These are phyloP conservation scores for Phylloporus sp. DNA, from an alignment of 1,284 basidiomycete species.

Conservation along the genomic window DNA sequence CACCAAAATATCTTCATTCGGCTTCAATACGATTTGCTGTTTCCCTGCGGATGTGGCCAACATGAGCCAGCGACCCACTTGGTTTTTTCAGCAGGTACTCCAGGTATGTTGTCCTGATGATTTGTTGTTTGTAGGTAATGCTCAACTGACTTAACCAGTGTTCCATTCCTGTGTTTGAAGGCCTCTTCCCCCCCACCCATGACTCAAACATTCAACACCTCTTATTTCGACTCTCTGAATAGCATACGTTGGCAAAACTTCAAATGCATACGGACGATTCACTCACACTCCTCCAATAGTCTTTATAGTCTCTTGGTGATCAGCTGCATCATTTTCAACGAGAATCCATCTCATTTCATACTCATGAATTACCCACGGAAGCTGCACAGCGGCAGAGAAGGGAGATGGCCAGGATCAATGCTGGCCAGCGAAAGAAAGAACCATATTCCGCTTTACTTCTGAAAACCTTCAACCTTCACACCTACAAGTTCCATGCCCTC, in stretches of 20 bases:
- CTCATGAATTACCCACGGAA: background rate
- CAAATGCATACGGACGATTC: background rate
- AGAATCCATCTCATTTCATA: background rate
- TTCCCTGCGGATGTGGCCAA: background rate
- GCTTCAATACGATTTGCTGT: background rate
- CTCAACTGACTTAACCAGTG: background rate
- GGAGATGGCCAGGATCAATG: background rate
- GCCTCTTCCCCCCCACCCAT: background rate
- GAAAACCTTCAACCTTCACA: conserved; percentile 14
- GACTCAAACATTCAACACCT: background rate
- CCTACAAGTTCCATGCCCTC: conserved; percentile 14
- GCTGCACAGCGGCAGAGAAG: conserved; percentile 1
- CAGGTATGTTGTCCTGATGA: background rate
- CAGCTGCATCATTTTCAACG: background rate
- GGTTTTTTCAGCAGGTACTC: background rate
- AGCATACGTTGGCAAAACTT: conserved; percentile 6
- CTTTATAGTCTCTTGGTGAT: background rate
- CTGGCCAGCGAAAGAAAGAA: background rate
- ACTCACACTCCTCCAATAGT: background rate
- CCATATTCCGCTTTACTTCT: background rate
- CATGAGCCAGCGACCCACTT: background rate
- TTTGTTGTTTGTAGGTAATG: too few relatives aligned
- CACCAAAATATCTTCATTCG: background rate
- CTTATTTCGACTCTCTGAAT: conserved; percentile 2
- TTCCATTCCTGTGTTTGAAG: conserved; percentile 8